Base-by-base conservation (phyloP, 2,329 filamentous ascomycete species). In the Mollisia scopiformis region DNA sequence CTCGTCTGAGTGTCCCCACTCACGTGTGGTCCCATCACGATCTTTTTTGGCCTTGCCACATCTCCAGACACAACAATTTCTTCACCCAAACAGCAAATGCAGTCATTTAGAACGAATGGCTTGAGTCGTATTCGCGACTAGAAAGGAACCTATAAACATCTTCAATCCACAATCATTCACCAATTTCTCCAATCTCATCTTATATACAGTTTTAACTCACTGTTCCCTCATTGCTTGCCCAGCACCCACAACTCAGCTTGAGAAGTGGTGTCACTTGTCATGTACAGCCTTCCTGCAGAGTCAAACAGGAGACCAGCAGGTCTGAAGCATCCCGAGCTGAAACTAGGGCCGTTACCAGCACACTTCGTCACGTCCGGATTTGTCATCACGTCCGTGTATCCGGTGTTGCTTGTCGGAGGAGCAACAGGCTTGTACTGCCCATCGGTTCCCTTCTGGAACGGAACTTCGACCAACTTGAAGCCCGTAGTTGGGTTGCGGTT, bases 231-330 rank as follows among this genome's bases (percentile, higher is more conserved):
- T 54, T 57, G 47, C 47, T 66, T 62, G 3, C 64, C 64, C 16
- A 66, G 47, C 5, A 66, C 54, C 60, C 60, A 66, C 23, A 66
- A 14, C 51, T 66, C 64, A 14, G 57, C 64, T 49, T 66, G 51
- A 28, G 62, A 51, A 39, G 55, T 41, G 23, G 53, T 61, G 52
- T 64, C 64, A 46, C 64, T 66, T 0, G 62, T 66, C 64, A 66
- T 66, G 25, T 62, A 64, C 46, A 66, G 31, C 21, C 64, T 58
- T 2, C 57, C 62, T 1, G 27, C 31, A 21, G 27, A 46, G 58
- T 66, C 64, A 47, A 66, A 64, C 3, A 49, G 28, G 16, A 66
- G 54, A 6, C 62, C 64, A 4, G 64, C 64, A 3, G 64, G 64
- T 43, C 64, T 51, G 23, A 66, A 66, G 47, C 64, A 66, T 11